Percentiles rank a stretch among this genome's conserved stretches.
Evolutionary conservation across 2,329 filamentous ascomycete genomes (phyloP).

Genomic region (Fusarium staphyleae): DNA sequence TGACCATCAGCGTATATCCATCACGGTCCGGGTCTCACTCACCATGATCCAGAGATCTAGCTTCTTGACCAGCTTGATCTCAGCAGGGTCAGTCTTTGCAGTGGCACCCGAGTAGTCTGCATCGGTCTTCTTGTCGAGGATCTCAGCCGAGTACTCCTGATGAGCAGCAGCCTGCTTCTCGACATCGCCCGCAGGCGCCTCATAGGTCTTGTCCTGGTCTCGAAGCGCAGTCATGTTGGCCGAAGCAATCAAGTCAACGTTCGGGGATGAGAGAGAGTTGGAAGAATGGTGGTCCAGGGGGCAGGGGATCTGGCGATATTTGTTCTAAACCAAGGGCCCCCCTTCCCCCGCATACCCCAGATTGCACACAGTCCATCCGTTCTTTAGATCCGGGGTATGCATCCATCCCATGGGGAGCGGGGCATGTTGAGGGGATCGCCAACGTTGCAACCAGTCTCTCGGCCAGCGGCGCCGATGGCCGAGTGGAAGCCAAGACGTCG

Average conservation of each 20-base stretch:
- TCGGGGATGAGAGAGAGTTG: neutral
- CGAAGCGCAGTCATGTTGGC: slow-evolving; percentile 15
- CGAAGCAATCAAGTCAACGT: neutral
- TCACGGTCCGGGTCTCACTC: neutral
- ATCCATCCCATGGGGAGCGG: neutral
- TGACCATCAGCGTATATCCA: neutral
- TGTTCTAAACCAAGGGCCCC: slow-evolving; percentile 4
- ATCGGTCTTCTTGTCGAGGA: slow-evolving; percentile 29
- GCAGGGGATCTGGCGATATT: slow-evolving; percentile 23
- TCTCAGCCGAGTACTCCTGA: slow-evolving; percentile 27
- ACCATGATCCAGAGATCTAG: slow-evolving; percentile 17
- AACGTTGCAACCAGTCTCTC: slow-evolving; percentile 17
- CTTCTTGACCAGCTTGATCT: slow-evolving; percentile 18
- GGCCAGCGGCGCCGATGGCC: slow-evolving; percentile 23
- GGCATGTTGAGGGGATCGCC: slow-evolving; percentile 27
- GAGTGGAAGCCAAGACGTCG: slow-evolving; percentile 24
- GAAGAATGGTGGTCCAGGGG: neutral
- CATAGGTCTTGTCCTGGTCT: slow-evolving; percentile 14
- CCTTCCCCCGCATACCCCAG: slow-evolving; percentile 29
- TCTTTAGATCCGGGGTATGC: slow-evolving; percentile 11
- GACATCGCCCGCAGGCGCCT: slow-evolving; percentile 4
- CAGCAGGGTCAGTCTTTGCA: slow-evolving; percentile 6
- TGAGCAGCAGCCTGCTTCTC: slow-evolving; percentile 33
- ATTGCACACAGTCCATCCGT: slow-evolving; percentile 9
- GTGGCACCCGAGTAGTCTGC: slow-evolving; percentile 32